Percentiles rank a stretch among this genome's conserved stretches.
phyloP scores from a whole-genome alignment of 2,329 filamentous ascomycete species.

The Diaporthe aspalathi region DNA sequence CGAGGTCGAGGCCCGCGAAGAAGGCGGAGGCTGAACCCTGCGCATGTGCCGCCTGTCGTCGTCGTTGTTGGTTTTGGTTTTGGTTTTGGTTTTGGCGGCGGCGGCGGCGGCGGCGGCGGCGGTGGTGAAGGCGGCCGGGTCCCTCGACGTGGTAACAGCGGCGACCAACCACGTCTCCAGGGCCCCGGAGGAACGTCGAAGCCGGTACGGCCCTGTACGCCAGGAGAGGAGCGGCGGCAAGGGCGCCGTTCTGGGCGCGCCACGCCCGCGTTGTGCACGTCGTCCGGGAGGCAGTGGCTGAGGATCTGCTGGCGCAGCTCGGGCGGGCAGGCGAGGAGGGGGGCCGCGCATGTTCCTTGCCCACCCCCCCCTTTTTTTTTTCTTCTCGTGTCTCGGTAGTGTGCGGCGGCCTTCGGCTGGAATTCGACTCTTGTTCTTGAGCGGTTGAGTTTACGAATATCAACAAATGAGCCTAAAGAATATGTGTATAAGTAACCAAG shows the following conservation, averaged over 20 bases:
- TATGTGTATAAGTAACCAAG: too few species aligned
- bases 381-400: too few species aligned
- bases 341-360: neutral
- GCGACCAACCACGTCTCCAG: neutral
- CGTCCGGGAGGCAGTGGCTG: neutral
- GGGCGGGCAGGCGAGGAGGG: conserved; percentile 12
- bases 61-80: neutral
- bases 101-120: neutral
- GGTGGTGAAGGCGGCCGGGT: neutral
- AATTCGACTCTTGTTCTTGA: neutral
- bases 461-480: neutral
- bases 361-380: too few species aligned
- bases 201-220: conserved; percentile 11
- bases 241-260: neutral
- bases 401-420: too few species aligned
- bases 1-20: conserved; percentile 1
- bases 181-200: conserved; percentile 1
- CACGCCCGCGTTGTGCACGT: conserved; percentile 1
- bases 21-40: conserved; percentile 18
- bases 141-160: conserved; percentile 13
- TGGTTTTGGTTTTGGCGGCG: too few species aligned
- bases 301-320: conserved; percentile 28
- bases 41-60: neutral
- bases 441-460: neutral
- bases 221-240: conserved; percentile 19